Percentiles rank a stretch among this genome's conserved stretches.
phyloP scores from a whole-genome alignment of 306 rosid genomes.

The Carpinus viminea region DNA sequence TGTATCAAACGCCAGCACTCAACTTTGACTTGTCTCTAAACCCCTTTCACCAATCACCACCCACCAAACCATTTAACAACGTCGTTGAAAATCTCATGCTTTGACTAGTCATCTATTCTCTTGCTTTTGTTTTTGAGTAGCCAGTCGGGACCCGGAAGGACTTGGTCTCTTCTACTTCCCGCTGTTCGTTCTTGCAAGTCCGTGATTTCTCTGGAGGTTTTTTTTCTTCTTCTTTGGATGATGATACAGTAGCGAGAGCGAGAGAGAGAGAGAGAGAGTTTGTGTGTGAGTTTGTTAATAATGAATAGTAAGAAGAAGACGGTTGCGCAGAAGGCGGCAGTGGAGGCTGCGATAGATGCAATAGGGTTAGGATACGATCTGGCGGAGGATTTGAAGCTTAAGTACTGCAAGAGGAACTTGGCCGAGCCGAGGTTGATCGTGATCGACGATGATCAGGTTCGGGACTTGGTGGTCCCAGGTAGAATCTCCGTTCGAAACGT shows the following conservation, averaged over 20 bases:
- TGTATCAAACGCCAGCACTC: not conserved
- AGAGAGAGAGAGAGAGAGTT: not conserved
- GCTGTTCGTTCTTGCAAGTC: not conserved
- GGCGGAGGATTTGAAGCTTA: constrained; percentile 60
- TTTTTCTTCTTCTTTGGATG: not conserved
- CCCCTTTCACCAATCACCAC: not conserved
- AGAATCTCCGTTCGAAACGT: constrained; percentile 62
- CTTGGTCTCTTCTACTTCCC: not conserved
- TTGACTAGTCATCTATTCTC: not conserved
- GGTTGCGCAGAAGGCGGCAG: constrained; percentile 35
- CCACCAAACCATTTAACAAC: not conserved
- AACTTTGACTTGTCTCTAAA: not conserved
- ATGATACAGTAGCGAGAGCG: not conserved
- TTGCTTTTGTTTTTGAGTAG: not conserved
- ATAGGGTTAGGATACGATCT: constrained; percentile 73
- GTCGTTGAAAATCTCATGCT: not conserved
- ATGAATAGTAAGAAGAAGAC: not conserved
- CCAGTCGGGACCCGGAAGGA: too few species aligned
- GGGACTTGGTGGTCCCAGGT: constrained; percentile 55
- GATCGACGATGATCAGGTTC: constrained; percentile 38
- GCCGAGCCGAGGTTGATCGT: constrained; percentile 48
- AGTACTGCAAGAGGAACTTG: constrained; percentile 50
- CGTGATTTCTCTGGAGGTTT: not conserved
- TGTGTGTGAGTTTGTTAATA: not conserved
- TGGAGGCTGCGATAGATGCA: constrained; percentile 43